Base-by-base conservation (phyloP, 345 rosid species). In the Conringia planisiliqua region DNA sequence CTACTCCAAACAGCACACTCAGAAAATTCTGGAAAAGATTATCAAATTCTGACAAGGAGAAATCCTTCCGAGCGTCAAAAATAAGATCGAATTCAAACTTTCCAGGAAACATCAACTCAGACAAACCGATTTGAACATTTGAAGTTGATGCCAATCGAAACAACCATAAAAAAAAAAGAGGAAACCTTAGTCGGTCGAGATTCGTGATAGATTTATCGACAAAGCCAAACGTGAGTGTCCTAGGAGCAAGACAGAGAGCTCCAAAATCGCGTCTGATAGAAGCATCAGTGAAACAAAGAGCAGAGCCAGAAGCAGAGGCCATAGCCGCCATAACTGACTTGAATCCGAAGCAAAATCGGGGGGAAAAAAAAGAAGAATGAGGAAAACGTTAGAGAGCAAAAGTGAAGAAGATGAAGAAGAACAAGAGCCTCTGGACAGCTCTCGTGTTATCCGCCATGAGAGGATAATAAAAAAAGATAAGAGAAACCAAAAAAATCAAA, bases 381-480 rank as follows among this genome's bases (percentile, higher is more conserved):
- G 36, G 54, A 78, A 50, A 51, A 51, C 26, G 70, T 54, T 72
- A 78, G 70, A 72, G 69, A 72, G 40, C 17, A 51, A 10, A 0
- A 65, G 73, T 57, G 61, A 51, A 75, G 26, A 50, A 47, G 62
- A 66, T 16, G 68, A 67, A 46, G 63, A 67, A 66, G 60, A 29
- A 2, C 8, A 62, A 27, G 33, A 77, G 62, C 48, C 13, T 78
- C 12, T 66, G 77, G 68, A 71, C 20, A 65, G 48, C 7, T 48
- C 62, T 71, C 14, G 81, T 30, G 39, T 78, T 78, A 78, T 78
- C 81, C 69, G 81, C 81, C 81, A 78, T 78, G 80, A 71, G 76
- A 77, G 76, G 76, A 64, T 27, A 63, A 77, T 63, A 62, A 56
- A 44, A 59, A 76, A 22, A 54, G 56, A 29, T 13, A 22, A 9